Evolutionary conservation across 306 rosid genomes (phyloP).

Genomic region (Begonia masoniana): DNA sequence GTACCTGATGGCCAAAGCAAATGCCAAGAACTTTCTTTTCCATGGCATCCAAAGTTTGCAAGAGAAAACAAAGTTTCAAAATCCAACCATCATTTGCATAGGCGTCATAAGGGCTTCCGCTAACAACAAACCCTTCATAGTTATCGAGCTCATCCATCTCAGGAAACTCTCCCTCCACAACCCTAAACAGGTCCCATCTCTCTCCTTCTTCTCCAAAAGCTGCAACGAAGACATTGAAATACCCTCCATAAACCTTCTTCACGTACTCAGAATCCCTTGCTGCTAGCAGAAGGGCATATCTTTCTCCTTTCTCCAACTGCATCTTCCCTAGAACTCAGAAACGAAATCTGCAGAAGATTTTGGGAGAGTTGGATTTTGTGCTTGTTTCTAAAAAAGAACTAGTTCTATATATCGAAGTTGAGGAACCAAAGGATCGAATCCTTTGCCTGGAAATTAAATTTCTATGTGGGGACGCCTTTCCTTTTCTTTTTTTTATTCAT

Average conservation of each 20-base stretch:
- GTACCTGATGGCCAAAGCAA: constrained; percentile 80
- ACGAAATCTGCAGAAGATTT: too few species aligned
- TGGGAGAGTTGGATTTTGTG: background rate
- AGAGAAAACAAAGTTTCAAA: constrained; percentile 37
- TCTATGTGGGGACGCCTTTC: too few species aligned
- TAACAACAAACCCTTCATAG: constrained; percentile 52
- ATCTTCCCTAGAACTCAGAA: background rate
- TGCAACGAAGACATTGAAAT: constrained; percentile 35
- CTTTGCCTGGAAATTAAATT: too few species aligned
- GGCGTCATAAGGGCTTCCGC: constrained; percentile 54
- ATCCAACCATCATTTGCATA: constrained; percentile 47
- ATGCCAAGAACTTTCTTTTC: constrained; percentile 60
- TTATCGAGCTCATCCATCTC: constrained; percentile 21
- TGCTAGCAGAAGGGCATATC: constrained; percentile 44
- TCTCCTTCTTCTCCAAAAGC: constrained; percentile 59
- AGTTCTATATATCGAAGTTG: too few species aligned
- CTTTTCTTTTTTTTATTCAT: too few species aligned
- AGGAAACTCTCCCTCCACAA: constrained; percentile 49
- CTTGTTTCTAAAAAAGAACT: background rate
- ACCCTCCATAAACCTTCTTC: constrained; percentile 44
- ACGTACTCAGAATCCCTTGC: constrained; percentile 47
- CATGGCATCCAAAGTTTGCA: constrained; percentile 45
- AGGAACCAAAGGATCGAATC: too few species aligned
- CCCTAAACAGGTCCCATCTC: constrained; percentile 51
- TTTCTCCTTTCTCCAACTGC: constrained; percentile 8